Evolutionary conservation across 805 yeast species (phyloP).

Genomic region (Tanozyma kutaoensis): DNA sequence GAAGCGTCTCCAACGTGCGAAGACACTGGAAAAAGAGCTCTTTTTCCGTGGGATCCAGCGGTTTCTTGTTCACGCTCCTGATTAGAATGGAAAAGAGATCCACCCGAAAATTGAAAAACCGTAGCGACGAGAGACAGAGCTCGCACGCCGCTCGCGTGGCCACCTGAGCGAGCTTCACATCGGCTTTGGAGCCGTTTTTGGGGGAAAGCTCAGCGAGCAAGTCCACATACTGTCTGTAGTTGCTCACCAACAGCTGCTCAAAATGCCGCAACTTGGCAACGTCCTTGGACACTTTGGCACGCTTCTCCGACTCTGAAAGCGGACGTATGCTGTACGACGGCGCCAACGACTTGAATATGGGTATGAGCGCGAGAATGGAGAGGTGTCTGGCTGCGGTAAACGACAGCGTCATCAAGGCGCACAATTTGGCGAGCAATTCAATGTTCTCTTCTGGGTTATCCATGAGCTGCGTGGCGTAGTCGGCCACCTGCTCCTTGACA

Average conservation of each 20-base stretch:
- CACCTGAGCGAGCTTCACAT: background rate
- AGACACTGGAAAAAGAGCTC: slow-evolving; percentile 45
- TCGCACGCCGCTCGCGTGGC: slow-evolving; percentile 76
- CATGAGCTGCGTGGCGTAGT: slow-evolving; percentile 58
- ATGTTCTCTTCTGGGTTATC: slow-evolving; percentile 88
- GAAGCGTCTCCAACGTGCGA: slow-evolving; percentile 51
- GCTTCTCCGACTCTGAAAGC: slow-evolving; percentile 65
- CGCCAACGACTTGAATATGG: slow-evolving; percentile 72
- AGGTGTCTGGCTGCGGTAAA: slow-evolving; percentile 56
- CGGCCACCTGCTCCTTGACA: slow-evolving; percentile 76
- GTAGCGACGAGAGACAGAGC: slow-evolving; percentile 42
- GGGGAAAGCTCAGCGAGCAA: slow-evolving; percentile 31
- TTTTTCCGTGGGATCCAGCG: slow-evolving; percentile 32
- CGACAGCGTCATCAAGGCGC: slow-evolving; percentile 57
- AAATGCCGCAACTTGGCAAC: slow-evolving; percentile 64
- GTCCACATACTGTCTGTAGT: slow-evolving; percentile 58
- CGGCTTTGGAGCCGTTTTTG: slow-evolving; percentile 19
- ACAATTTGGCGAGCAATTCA: slow-evolving; percentile 45
- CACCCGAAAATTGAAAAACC: slow-evolving; percentile 72
- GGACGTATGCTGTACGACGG: slow-evolving; percentile 86
- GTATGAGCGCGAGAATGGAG: slow-evolving; percentile 66
- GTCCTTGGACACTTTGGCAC: slow-evolving; percentile 75
- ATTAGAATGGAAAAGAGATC: slow-evolving; percentile 59
- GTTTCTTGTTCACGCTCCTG: slow-evolving; percentile 53
- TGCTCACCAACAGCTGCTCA: slow-evolving; percentile 63